These are phyloP conservation scores for Colletotrichum salicis DNA, from an alignment of 2,329 filamentous ascomycete genomes.

Conservation along the genomic window DNA sequence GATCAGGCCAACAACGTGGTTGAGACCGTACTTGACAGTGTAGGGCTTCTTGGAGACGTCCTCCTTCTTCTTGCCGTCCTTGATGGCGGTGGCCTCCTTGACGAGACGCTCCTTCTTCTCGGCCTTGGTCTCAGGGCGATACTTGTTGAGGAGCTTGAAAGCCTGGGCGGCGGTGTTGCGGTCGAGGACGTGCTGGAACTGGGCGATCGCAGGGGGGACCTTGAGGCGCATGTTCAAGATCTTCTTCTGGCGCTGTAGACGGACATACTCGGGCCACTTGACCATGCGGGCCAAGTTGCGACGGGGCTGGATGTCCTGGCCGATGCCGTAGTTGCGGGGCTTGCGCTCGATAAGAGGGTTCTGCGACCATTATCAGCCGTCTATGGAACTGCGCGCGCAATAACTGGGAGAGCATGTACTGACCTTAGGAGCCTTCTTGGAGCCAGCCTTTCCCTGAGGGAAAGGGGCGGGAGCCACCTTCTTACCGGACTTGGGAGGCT, in stretches of 20 bases:
- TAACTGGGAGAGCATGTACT: conserved; percentile 51
- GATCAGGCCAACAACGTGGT: conserved; percentile 97
- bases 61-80: conserved; percentile 99
- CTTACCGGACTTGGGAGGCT: conserved; percentile 98
- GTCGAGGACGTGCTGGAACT: conserved; percentile 98
- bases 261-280: conserved; percentile 99
- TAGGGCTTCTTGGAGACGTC: conserved; percentile 99
- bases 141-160: conserved; percentile 99
- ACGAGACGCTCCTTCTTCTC: conserved; percentile 99
- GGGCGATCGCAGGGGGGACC: conserved; percentile 95
- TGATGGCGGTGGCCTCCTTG: conserved; percentile 97
- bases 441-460: conserved; percentile 89
- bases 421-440: conserved; percentile 98
- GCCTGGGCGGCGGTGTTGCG: conserved; percentile 95
- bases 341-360: conserved; percentile 99
- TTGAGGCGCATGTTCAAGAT: conserved; percentile 98
- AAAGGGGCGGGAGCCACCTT: conserved; percentile 98
- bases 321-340: conserved; percentile 96
- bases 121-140: conserved; percentile 97
- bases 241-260: conserved; percentile 93
- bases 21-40: conserved; percentile 98
- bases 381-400: neutral
- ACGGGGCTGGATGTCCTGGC: conserved; percentile 97
- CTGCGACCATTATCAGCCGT: conserved; percentile 58
- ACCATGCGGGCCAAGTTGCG: conserved; percentile 98